Conservation (phyloP, 2,329 filamentous ascomycete genomes). For the Phyllosticta citrichinensis region DNA sequence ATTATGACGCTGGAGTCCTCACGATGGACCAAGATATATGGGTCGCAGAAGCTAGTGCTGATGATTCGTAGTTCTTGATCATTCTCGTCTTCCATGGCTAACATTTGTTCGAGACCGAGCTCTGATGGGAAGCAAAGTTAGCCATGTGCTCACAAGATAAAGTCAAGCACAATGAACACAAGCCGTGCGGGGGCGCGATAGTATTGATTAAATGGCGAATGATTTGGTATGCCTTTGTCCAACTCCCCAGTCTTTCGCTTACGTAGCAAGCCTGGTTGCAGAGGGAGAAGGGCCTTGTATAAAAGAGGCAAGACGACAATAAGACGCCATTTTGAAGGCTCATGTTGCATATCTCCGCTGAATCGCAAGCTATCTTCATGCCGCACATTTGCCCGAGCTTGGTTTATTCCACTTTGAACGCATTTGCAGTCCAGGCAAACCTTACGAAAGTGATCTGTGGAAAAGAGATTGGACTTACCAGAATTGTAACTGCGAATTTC, state of each 20-base stretch:
- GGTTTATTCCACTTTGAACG: no score
- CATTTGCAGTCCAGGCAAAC: neutral
- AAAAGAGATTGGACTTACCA: slow-evolving; percentile 45
- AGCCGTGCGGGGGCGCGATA: neutral
- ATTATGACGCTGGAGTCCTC: slow-evolving; percentile 76
- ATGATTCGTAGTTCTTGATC: slow-evolving; percentile 70
- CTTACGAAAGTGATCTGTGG: neutral
- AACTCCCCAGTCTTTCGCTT: neutral
- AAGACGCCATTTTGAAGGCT: neutral
- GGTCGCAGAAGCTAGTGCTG: slow-evolving; percentile 75
- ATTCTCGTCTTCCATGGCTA: slow-evolving; percentile 87
- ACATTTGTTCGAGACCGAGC: slow-evolving; percentile 78
- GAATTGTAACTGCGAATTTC: slow-evolving; percentile 88
- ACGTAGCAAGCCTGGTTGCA: neutral
- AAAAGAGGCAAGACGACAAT: neutral
- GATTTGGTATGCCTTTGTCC: slow-evolving; percentile 3
- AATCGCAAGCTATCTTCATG: neutral
- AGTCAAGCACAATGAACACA: neutral
- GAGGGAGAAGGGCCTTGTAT: neutral
- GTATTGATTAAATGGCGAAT: slow-evolving; percentile 9
- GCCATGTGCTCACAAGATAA: neutral
- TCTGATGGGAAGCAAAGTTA: slow-evolving; percentile 40
- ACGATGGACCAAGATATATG: slow-evolving; percentile 71
- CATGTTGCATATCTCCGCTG: neutral
- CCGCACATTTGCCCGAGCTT: neutral